Evolutionary conservation across 108 stramenopile genomes (phyloP).

Genomic region (Cyclotella cryptica): DNA sequence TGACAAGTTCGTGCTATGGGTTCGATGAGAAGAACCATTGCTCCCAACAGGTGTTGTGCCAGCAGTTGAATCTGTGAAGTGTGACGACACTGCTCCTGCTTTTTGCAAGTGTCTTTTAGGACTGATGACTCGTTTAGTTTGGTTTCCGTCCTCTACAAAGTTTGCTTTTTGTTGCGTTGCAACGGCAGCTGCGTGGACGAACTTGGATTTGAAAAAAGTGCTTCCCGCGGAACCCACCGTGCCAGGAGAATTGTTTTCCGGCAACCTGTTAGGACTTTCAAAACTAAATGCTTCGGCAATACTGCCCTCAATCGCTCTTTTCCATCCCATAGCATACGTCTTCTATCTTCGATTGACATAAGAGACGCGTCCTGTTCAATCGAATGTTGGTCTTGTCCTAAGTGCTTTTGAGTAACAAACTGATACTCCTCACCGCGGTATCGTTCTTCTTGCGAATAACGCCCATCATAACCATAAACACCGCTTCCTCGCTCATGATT

Average conservation of each 20-base stretch:
- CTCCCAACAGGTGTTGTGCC: conserved; percentile 41
- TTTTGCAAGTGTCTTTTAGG: conserved; percentile 20
- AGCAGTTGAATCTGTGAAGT: conserved; percentile 49
- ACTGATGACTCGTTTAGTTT: neutral
- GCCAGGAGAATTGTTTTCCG: conserved; percentile 27
- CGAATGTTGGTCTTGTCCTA: neutral
- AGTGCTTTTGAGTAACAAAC: neutral
- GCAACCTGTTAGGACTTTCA: conserved; percentile 4
- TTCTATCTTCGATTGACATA: conserved; percentile 33
- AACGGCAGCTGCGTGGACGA: conserved; percentile 49
- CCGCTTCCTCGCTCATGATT: neutral
- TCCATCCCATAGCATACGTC: conserved; percentile 45
- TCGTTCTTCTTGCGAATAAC: neutral
- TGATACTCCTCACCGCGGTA: conserved; percentile 25
- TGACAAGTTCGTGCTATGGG: neutral
- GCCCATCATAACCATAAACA: neutral
- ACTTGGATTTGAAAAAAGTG: conserved; percentile 53
- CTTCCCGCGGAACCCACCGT: conserved; percentile 32
- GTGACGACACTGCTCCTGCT: conserved; percentile 32
- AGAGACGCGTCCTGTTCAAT: conserved; percentile 13
- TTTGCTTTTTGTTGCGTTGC: conserved; percentile 27
- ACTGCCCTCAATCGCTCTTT: conserved; percentile 39
- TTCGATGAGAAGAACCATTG: conserved; percentile 30
- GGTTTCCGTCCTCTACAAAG: neutral
- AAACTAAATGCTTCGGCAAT: conserved; percentile 19